These are phyloP conservation scores for Pseudisothecium myosuroides DNA, from an alignment of 225 moss, liverwort and hornwort species.

Conservation along the genomic window DNA sequence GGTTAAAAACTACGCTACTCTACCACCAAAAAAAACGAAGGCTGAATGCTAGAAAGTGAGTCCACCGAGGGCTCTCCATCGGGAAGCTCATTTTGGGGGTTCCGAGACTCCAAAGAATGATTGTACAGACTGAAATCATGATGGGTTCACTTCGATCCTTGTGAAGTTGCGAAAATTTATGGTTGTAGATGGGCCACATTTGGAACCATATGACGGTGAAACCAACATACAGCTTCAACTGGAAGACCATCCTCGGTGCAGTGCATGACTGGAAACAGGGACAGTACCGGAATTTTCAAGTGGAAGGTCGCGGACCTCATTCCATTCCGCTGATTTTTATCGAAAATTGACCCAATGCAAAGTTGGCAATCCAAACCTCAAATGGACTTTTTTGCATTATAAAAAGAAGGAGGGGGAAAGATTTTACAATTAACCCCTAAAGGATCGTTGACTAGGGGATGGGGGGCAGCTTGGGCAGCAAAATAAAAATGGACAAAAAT, in stretches of 20 bases:
- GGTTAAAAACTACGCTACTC: no score
- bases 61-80: neutral
- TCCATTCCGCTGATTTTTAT: accelerated
- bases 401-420: neutral
- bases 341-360: neutral
- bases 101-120: no score
- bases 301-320: neutral
- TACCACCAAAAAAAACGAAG: neutral
- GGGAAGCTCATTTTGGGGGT: no score
- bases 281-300: neutral
- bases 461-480: no score
- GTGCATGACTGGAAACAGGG: accelerated
- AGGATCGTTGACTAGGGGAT: no score
- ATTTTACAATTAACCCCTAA: no score
- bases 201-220: neutral
- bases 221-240: neutral
- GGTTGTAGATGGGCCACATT: no score
- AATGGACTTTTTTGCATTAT: neutral
- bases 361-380: accelerated
- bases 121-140: no score
- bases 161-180: no score
- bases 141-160: no score
- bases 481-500: no score
- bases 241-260: neutral
- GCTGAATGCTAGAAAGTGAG: neutral